Conservation (phyloP, 2,329 filamentous ascomycete genomes). For the Fusarium caatingaense region DNA sequence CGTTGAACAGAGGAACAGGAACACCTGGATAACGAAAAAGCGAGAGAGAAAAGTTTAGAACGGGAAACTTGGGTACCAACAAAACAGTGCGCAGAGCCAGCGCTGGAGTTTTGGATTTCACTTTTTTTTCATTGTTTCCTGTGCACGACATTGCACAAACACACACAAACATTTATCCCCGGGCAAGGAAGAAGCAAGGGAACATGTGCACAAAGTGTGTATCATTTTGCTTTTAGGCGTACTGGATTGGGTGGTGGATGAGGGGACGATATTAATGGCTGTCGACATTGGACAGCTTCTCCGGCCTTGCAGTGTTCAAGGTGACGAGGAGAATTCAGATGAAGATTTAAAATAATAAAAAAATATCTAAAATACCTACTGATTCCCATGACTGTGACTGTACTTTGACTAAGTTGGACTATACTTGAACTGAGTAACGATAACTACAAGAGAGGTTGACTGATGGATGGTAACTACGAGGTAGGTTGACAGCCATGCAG, state of each 20-base stretch:
- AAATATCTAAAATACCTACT: slow-evolving; percentile 21
- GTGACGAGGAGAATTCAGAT: slow-evolving; percentile 35
- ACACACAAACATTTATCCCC: slow-evolving; percentile 32
- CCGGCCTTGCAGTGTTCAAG: slow-evolving; percentile 35
- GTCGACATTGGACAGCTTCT: slow-evolving; percentile 39
- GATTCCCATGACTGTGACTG: neutral
- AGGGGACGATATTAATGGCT: slow-evolving; percentile 36
- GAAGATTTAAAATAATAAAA: slow-evolving; percentile 24
- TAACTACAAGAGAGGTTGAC: neutral
- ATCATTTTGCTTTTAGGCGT: slow-evolving; percentile 1
- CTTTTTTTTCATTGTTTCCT: slow-evolving; percentile 15
- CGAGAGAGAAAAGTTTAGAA: slow-evolving; percentile 45
- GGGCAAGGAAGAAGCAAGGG: slow-evolving; percentile 15
- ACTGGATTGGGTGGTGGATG: slow-evolving; percentile 28
- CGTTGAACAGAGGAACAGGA: slow-evolving; percentile 37
- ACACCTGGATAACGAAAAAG: slow-evolving; percentile 34
- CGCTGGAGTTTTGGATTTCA: slow-evolving; percentile 40
- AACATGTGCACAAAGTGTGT: slow-evolving; percentile 23
- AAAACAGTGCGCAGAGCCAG: slow-evolving; percentile 16
- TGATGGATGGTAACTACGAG: neutral
- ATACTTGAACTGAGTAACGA: no score
- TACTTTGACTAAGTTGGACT: no score
- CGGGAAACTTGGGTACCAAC: slow-evolving; percentile 27
- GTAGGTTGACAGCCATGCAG: slow-evolving; percentile 15
- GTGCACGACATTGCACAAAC: slow-evolving; percentile 24